Evolutionary conservation across 2,329 filamentous ascomycete genomes (phyloP), one percentile per base, ranked within the genome.

Genomic region (Lasiodiplodia gonubiensis): DNA sequence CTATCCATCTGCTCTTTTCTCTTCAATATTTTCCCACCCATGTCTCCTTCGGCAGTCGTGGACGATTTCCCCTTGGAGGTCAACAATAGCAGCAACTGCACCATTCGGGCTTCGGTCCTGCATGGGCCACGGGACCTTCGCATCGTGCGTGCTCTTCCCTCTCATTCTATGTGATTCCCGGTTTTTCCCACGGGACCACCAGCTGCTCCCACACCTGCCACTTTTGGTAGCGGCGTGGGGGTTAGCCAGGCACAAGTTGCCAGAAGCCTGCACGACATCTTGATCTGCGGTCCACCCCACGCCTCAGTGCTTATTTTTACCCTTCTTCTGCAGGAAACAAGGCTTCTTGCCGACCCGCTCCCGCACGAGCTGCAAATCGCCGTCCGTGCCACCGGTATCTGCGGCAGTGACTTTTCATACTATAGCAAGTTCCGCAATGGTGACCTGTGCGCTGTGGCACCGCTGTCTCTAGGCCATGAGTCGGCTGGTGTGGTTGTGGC

Each of bases 361-460:
- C 77, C 82, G 68, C 80, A 83, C 66, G 88, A 91, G 74, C 82
- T 91, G 66, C 89, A 91, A 77, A 84, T 91, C 72, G 83, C 86
- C 71, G 83, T 91, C 76, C 86, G 86, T 72, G 84, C 86, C 7
- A 91, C 89, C 27, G 89, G 89, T 46, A 88, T 91, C 72, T 91
- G 89, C 76, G 89, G 89, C 67, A 90, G 88, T 8, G 89, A 91
- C 77, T 86, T 90, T 65, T 88, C 87, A 64, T 91, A 91, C 78
- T 91, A 90, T 81, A 90, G 87, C 76, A 90, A 90, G 73, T 90
- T 90, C 74, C 87, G 88, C 78, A 91, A 91, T 73, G 89, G 89
- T 54, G 88, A 90, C 76, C 84, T 91, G 61, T 89, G 88, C 72
- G 88, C 87, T 55, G 88, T 86, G 70, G 84, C 86, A 69, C 89